These are phyloP conservation scores for Suillus plorans DNA, from an alignment of 768 basidiomycete genomes.

Conservation along the genomic window DNA sequence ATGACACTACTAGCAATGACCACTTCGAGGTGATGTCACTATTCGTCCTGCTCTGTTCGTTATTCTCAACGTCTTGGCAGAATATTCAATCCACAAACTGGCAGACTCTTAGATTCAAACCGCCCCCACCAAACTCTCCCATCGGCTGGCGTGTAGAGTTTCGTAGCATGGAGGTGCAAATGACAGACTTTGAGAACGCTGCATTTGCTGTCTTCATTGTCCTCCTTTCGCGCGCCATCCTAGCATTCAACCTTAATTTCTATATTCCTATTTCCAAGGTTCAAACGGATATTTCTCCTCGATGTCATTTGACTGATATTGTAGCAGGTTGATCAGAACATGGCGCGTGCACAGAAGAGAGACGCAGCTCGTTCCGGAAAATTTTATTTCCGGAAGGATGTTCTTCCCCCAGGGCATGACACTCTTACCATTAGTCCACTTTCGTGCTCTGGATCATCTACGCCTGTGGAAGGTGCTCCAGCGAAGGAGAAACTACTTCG, in stretches of 20 bases:
- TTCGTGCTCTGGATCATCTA: constrained; percentile 43
- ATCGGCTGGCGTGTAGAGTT: constrained; percentile 99
- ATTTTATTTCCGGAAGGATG: constrained; percentile 89
- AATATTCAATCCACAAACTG: constrained; percentile 99
- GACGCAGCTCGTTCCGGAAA: constrained; percentile 72
- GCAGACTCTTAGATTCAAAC: constrained; percentile 99
- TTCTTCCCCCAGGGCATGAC: constrained; percentile 58
- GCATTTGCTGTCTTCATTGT: constrained; percentile 95
- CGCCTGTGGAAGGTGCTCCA: constrained; percentile 34
- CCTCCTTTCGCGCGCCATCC: constrained; percentile 89
- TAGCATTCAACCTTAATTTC: constrained; percentile 88
- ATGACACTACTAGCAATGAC: constrained; percentile 83
- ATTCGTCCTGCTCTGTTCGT: neutral
- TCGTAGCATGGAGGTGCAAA: constrained; percentile 97
- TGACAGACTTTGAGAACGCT: constrained; percentile 99
- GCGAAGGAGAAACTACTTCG: constrained; percentile 64
- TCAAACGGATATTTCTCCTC: neutral
- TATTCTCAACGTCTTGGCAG: constrained; percentile 36
- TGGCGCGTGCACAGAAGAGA: constrained; percentile 84
- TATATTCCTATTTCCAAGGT: constrained; percentile 98
- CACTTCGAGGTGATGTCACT: constrained; percentile 82
- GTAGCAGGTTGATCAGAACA: constrained; percentile 91
- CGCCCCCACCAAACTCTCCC: constrained; percentile 86
- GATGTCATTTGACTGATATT: constrained; percentile 4
- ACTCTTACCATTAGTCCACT: constrained; percentile 39